These are phyloP conservation scores for Xylaria sp. DNA, from an alignment of 2,329 filamentous ascomycete genomes.

Conservation along the genomic window DNA sequence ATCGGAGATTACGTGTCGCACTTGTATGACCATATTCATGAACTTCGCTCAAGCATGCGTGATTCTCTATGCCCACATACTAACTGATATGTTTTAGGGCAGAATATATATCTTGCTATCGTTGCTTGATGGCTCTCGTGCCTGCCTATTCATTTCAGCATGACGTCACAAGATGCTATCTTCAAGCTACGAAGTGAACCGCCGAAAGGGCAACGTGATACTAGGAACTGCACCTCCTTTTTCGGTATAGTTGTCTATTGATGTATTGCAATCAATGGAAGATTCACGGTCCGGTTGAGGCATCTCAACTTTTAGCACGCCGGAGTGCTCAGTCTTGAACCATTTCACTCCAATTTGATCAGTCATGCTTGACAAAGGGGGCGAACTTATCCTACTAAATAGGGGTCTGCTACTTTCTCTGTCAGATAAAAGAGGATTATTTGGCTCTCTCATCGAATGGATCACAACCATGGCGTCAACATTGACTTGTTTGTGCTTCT, in stretches of 20 bases:
- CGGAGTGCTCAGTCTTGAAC: constrained; percentile 1
- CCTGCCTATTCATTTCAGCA: not conserved
- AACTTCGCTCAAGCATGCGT: no score
- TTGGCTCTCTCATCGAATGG: not conserved
- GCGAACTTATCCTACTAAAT: not conserved
- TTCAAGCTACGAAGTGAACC: not conserved
- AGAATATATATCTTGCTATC: not conserved
- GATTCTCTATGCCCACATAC: not conserved
- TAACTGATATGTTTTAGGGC: not conserved
- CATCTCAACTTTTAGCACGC: not conserved
- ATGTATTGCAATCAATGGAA: not conserved
- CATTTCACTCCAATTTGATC: not conserved
- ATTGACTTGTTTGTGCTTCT: not conserved
- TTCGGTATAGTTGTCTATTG: not conserved
- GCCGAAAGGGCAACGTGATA: not conserved
- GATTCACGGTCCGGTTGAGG: not conserved
- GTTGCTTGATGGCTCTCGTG: not conserved
- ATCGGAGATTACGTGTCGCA: not conserved
- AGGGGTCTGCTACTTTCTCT: not conserved
- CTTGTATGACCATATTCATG: no score
- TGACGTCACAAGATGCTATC: constrained; percentile 4
- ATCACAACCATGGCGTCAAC: not conserved
- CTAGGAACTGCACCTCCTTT: not conserved
- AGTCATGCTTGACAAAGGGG: constrained; percentile 3
- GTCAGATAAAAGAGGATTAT: not conserved